Conservation (phyloP, 495 filamentous ascomycete species). For the Cercophora scortea region DNA sequence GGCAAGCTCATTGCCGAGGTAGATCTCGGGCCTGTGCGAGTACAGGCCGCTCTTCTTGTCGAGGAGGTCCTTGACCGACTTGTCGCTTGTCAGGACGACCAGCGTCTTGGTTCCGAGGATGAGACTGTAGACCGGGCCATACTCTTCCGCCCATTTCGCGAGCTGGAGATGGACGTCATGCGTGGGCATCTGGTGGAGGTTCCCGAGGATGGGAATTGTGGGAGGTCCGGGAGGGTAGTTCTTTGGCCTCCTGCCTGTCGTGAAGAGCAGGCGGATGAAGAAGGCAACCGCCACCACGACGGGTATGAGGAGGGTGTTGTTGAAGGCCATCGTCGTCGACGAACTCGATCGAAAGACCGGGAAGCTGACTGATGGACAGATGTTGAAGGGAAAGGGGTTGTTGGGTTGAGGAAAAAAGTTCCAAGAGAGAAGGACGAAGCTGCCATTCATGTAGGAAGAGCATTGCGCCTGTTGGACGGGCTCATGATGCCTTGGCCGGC, state of each 20-base stretch:
- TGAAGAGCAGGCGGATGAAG: constrained; percentile 15
- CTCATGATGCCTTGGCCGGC: not conserved
- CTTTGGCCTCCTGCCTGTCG: constrained; percentile 20
- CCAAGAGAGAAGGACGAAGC: not conserved
- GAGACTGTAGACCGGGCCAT: constrained; percentile 31
- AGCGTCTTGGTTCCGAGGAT: constrained; percentile 31
- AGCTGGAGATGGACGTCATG: constrained; percentile 27
- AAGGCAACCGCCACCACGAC: constrained; percentile 16
- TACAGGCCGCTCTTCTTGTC: constrained; percentile 32
- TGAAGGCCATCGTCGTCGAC: constrained; percentile 10
- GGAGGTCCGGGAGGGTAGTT: constrained; percentile 26
- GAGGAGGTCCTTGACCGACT: constrained; percentile 29
- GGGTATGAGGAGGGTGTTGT: constrained; percentile 11
- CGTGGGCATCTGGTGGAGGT: constrained; percentile 27
- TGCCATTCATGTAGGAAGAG: constrained; percentile 9
- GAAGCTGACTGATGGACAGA: not conserved
- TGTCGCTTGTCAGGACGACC: constrained; percentile 27
- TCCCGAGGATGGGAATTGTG: constrained; percentile 27
- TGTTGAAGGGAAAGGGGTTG: not conserved
- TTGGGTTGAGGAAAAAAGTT: not conserved
- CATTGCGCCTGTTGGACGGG: not conserved
- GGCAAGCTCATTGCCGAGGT: constrained; percentile 26
- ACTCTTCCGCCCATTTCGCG: constrained; percentile 30
- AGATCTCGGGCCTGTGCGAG: constrained; percentile 27
- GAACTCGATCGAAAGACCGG: not conserved